Evolutionary conservation across 768 basidiomycete species (phyloP).

Genomic region (Punctularia strigosozonata): DNA sequence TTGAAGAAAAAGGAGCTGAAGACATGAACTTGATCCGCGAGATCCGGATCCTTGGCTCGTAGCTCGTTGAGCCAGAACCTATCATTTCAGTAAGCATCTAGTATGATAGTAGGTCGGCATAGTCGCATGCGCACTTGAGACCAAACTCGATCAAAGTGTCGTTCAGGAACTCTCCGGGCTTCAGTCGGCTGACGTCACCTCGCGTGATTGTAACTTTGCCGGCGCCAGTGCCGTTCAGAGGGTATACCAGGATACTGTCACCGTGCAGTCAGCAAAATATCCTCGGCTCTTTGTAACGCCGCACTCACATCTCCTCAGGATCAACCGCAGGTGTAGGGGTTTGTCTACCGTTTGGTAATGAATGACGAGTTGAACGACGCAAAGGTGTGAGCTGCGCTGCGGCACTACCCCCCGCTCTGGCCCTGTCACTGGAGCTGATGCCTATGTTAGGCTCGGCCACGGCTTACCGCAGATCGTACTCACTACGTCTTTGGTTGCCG

Average conservation of each 20-base stretch:
- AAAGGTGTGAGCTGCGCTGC: no score
- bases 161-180: slow-evolving; percentile 81
- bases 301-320: slow-evolving; percentile 54
- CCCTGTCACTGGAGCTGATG: no score
- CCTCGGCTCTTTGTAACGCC: no score
- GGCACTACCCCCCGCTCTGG: no score
- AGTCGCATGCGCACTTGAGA: slow-evolving; percentile 52
- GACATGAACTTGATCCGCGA: slow-evolving; percentile 70
- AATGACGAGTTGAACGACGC: no score
- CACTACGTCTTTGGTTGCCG: no score
- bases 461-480: no score
- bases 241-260: slow-evolving; percentile 65
- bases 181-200: slow-evolving; percentile 63
- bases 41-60: slow-evolving; percentile 38
- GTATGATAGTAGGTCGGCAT: slow-evolving; percentile 1
- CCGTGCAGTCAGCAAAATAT: slow-evolving; percentile 1
- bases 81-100: slow-evolving; percentile 3
- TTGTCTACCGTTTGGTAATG: no score
- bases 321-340: slow-evolving; percentile 26
- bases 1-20: slow-evolving; percentile 99
- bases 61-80: slow-evolving; percentile 65
- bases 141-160: slow-evolving; percentile 96
- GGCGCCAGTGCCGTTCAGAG: slow-evolving; percentile 46
- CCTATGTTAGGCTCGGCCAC: no score
- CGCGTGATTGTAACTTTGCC: slow-evolving; percentile 76